Base-by-base conservation (phyloP, 176 grass and related monocot genomes). In the Phragmites australis region DNA sequence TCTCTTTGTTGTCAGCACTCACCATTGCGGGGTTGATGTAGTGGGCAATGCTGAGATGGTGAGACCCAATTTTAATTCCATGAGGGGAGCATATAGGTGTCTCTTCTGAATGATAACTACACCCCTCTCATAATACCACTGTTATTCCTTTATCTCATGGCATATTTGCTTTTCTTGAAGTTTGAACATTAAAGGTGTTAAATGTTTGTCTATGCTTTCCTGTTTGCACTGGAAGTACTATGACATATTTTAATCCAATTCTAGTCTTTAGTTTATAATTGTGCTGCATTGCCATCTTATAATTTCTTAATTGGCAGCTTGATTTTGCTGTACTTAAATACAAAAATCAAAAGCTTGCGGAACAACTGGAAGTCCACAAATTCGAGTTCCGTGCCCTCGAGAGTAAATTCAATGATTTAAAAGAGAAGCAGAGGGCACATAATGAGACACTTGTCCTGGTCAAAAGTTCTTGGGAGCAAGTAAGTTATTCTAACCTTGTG, bases 291-390 rank as follows among this genome's bases (percentile, higher is more conserved):
- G 56, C 34, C 70, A 75, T 75, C 47, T 76, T 74, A 73, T 55
- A 40, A 57, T 64, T 31, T 77, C 8, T 12, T 81, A 17, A 56
- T 45, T 91, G 39, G 57, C 86, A 96, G 88, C 88, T 94, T 75
- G 90, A 90, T 89, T 88, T 91, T 81, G 69, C 84, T 90, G 88
- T 98, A 80, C 82, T 96, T 37, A 87, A 92, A 85, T 99, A 91
- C 80, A 96, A 85, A 91, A 99, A 99, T 65, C 81, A 93, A 87
- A 99, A 99, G 50, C 90, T 96, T 85, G 48, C 42, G 62, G 93
- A 95, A 75, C 90, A 99, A 84, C 53, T 96, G 78, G 93, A 99
- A 91, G 93, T 94, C 66, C 85, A 91, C 57, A 99, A 90, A 65
- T 85, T 91, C 46, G 86, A 95, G 70, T 90, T 88, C 63, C 39